Evolutionary conservation across 345 rosid species (phyloP).

Genomic region (Corymbia maculata): DNA sequence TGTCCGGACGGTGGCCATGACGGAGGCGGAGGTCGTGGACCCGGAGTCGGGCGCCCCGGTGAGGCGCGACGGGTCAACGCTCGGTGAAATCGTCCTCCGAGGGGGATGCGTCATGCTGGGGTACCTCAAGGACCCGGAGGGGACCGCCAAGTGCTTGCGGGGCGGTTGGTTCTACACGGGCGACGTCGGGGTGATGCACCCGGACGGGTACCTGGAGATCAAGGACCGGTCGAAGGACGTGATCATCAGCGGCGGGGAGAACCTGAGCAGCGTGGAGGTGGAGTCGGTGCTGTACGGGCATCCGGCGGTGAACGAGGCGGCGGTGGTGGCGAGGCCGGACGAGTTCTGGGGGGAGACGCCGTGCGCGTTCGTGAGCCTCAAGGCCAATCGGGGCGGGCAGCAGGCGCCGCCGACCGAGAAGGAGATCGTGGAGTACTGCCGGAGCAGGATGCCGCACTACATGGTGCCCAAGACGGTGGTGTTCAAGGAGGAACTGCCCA

Average conservation of each 20-base stretch:
- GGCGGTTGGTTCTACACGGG: conserved; percentile 66
- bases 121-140: conserved; percentile 52
- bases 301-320: conserved; percentile 61
- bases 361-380: conserved; percentile 60
- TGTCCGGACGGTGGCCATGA: conserved; percentile 33
- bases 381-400: conserved; percentile 7
- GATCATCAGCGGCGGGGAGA: conserved; percentile 84
- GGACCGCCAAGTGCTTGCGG: conserved; percentile 35
- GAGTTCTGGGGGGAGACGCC: conserved; percentile 87
- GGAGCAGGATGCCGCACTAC: conserved; percentile 7
- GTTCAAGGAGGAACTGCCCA: conserved; percentile 12
- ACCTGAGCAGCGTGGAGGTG: conserved; percentile 66
- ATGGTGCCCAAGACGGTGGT: conserved; percentile 14
- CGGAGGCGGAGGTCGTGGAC: conserved; percentile 49
- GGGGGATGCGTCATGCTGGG: conserved; percentile 75
- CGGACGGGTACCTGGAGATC: conserved; percentile 61
- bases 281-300: conserved; percentile 60
- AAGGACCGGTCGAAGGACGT: conserved; percentile 74
- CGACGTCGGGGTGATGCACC: conserved; percentile 65
- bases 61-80: conserved; percentile 44
- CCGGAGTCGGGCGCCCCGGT: conserved; percentile 37
- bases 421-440: conserved; percentile 5
- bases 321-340: conserved; percentile 79
- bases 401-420: conserved; percentile 21
- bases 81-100: conserved; percentile 63